Conservation (phyloP, 139 green algal genomes). For the Tetraselmis striata region DNA sequence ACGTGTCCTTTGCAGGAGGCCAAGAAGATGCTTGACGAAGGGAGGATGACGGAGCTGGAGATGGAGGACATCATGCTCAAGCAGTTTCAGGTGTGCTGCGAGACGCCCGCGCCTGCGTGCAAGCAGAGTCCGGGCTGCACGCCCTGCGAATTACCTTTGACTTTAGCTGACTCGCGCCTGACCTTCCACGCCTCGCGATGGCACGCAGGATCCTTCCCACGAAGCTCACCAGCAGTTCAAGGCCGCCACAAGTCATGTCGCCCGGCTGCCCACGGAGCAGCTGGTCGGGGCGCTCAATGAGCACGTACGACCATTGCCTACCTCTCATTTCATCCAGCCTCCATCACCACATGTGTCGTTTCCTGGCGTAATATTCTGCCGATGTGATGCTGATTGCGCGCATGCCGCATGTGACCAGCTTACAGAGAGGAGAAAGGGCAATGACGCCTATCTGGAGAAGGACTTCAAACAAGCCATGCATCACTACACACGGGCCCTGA, state of each 20-base stretch:
- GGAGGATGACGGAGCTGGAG: conserved; percentile 47
- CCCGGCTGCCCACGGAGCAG: conserved; percentile 43
- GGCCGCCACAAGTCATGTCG: background rate
- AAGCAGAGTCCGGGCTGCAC: too few species aligned
- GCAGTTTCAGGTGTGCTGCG: conserved; percentile 23
- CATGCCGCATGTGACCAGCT: conserved; percentile 25
- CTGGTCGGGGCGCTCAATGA: conserved; percentile 66
- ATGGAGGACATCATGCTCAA: conserved; percentile 35
- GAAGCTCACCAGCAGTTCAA: background rate
- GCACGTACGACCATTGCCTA: conserved; percentile 41
- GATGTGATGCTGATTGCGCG: too few species aligned
- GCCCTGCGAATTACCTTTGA: too few species aligned
- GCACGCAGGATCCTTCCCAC: background rate
- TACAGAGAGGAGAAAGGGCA: conserved; percentile 45
- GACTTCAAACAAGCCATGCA: conserved; percentile 34
- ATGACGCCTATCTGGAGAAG: conserved; percentile 29
- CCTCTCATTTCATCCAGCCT: too few species aligned
- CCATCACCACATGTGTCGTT: too few species aligned
- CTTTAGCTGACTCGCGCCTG: too few species aligned
- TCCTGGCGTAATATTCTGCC: too few species aligned
- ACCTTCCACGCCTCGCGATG: conserved; percentile 3
- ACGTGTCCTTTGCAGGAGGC: conserved; percentile 21
- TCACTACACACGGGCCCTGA: conserved; percentile 45
- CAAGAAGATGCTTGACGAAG: conserved; percentile 49
- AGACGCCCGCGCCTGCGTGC: too few species aligned